Evolutionary conservation across 768 basidiomycete species (phyloP).

Genomic region (Kwoniella newhampshirensis): DNA sequence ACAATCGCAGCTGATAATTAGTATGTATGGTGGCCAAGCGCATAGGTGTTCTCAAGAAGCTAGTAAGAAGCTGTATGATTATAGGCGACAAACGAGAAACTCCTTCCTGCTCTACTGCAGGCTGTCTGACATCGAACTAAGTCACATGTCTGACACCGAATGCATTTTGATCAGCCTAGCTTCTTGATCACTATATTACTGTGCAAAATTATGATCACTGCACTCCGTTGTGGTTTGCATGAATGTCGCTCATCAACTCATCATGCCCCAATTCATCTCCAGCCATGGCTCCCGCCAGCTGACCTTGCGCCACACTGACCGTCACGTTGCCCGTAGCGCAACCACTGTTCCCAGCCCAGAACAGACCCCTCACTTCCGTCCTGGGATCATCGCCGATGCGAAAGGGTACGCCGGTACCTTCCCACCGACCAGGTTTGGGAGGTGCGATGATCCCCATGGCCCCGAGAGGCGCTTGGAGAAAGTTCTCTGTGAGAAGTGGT

Average conservation of each 20-base stretch:
- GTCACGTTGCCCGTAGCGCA: conserved; percentile 28
- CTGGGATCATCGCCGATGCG: conserved; percentile 36
- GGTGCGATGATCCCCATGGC: conserved; percentile 12
- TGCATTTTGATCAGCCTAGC: too few relatives aligned
- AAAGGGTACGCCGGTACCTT: conserved; percentile 1
- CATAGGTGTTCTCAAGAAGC: too few relatives aligned
- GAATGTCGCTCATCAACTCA: conserved; percentile 15
- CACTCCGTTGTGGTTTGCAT: too few relatives aligned
- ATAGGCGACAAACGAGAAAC: too few relatives aligned
- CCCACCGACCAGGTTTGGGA: neutral
- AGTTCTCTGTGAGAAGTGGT: conserved; percentile 7
- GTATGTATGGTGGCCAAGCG: too few relatives aligned
- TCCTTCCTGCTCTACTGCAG: too few relatives aligned
- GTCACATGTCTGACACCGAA: too few relatives aligned
- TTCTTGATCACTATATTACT: too few relatives aligned
- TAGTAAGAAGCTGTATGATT: too few relatives aligned
- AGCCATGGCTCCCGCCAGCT: conserved; percentile 22
- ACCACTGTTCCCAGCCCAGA: conserved; percentile 38
- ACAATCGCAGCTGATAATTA: too few relatives aligned
- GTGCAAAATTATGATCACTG: too few relatives aligned
- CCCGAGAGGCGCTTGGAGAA: neutral
- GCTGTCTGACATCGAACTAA: too few relatives aligned
- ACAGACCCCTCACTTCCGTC: conserved; percentile 24
- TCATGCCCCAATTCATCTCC: conserved; percentile 28
- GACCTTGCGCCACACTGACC: conserved; percentile 27